These are phyloP conservation scores for Cladosporium sp. DNA, from an alignment of 2,329 filamentous ascomycete genomes.

Conservation along the genomic window DNA sequence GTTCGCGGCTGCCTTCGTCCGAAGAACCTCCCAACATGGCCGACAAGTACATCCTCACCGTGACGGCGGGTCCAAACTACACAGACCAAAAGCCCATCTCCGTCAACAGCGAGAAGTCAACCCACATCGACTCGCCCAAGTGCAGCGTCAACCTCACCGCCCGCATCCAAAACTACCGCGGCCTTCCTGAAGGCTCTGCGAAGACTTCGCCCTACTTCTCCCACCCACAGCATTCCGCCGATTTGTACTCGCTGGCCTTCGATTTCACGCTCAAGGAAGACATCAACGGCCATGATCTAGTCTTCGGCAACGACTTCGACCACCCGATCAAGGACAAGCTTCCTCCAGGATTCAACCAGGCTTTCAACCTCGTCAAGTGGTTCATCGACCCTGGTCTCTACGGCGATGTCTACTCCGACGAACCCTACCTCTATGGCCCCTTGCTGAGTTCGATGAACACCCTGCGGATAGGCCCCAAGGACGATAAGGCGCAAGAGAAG, in stretches of 20 bases:
- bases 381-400: slow-evolving; percentile 89
- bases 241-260: slow-evolving; percentile 85
- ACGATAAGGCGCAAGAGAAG: slow-evolving; percentile 35
- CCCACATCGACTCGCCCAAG: slow-evolving; percentile 63
- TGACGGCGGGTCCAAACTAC: slow-evolving; percentile 80
- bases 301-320: slow-evolving; percentile 96
- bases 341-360: slow-evolving; percentile 81
- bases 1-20: not conserved
- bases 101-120: slow-evolving; percentile 68
- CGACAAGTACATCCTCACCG: slow-evolving; percentile 74
- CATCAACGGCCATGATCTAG: slow-evolving; percentile 70
- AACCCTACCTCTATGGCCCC: slow-evolving; percentile 82
- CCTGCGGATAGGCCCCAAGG: slow-evolving; percentile 63
- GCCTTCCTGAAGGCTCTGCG: slow-evolving; percentile 72
- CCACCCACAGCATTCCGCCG: slow-evolving; percentile 65
- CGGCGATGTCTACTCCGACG: slow-evolving; percentile 83
- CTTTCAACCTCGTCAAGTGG: slow-evolving; percentile 83
- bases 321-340: slow-evolving; percentile 82
- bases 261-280: slow-evolving; percentile 69
- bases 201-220: slow-evolving; percentile 75
- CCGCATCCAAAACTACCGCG: slow-evolving; percentile 66
- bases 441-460: slow-evolving; percentile 78
- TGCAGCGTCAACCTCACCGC: slow-evolving; percentile 71
- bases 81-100: slow-evolving; percentile 70
- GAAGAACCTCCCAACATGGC: slow-evolving; percentile 43